Conservation (phyloP, 176 grass and related monocot genomes). For the Zea luxurians region DNA sequence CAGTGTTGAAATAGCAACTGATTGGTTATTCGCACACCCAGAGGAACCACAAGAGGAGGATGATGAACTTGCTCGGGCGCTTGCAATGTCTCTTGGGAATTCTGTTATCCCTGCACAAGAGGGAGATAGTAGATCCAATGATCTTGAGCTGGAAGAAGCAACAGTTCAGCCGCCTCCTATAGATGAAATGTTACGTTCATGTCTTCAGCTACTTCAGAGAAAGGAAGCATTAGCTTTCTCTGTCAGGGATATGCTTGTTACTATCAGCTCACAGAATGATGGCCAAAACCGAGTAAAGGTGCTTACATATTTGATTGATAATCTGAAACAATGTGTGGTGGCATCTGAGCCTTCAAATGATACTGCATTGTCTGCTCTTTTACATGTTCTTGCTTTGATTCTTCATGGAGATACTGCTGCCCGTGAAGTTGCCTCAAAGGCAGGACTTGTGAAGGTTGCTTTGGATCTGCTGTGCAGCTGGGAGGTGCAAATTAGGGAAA, state of each 20-base stretch:
- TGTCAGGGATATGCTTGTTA: conserved; percentile 88
- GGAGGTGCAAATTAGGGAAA: conserved; percentile 53
- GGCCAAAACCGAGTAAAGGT: conserved; percentile 83
- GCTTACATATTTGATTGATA: conserved; percentile 83
- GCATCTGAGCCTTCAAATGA: conserved; percentile 49
- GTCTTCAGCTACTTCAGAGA: conserved; percentile 69
- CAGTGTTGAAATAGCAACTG: conserved; percentile 96
- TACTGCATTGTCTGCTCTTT: conserved; percentile 64
- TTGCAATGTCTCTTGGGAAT: conserved; percentile 92
- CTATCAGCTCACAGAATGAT: conserved; percentile 90
- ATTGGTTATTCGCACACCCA: conserved; percentile 96
- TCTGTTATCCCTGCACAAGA: conserved; percentile 67
- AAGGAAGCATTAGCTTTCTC: conserved; percentile 88
- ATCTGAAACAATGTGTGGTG: conserved; percentile 62
- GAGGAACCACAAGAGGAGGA: conserved; percentile 96
- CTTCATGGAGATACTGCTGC: conserved; percentile 83
- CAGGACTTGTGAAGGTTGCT: conserved; percentile 79
- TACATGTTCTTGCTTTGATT: conserved; percentile 95
- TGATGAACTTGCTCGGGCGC: conserved; percentile 95
- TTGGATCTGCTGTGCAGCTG: conserved; percentile 74
- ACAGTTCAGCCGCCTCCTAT: conserved; percentile 72
- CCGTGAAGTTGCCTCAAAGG: conserved; percentile 68
- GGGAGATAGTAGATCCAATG: conserved; percentile 53
- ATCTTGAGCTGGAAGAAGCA: conserved; percentile 78
- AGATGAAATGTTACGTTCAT: conserved; percentile 87